Evolutionary conservation across 176 grass and related monocot genomes (phyloP), one percentile per base, ranked within the genome.

Genomic region (Elaeis guineensis): DNA sequence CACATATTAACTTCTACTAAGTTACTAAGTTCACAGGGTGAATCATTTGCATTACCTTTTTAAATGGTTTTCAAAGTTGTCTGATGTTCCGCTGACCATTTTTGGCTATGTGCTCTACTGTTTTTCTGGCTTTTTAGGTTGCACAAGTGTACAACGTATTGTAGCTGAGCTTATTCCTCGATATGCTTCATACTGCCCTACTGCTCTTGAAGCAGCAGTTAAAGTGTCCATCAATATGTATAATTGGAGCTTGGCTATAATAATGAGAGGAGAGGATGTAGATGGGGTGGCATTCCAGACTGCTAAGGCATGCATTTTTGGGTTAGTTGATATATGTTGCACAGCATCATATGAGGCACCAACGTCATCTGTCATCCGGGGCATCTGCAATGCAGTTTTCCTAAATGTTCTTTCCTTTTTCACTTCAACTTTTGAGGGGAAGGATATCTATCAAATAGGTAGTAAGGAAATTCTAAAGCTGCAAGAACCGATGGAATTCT

Each of bases 171-270:
- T 87, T 55, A 85, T 96, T 76, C 91, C 91, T 79, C 86, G 73
- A n/a, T 90, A 90, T 82, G 80, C 77, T 16, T 80, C 78, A 55
- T 82, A 79, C 65, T 96, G 83, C 54, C 91, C 86, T 58, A 96
- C 91, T 54, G 91, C 91, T 71, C 71, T 96, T 9, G 86, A 96
- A 72, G 83, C 86, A 59, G 83, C 91, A 29, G 51, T 80, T 61
- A 96, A 87, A 77, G 86, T 96, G 59, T 77, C 83, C 11, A 90
- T 96, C 64, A 87, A 90, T 62, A 96, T 96, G 77, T 87, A 90
- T 69, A 90, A 82, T 71, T 73, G 72, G 72, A 96, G 74, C 80
- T 63, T 90, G 75, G 69, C 69, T 70, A 79, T 84, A 35, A 66
- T 96, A 78, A 69, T 70, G 55, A 85, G 39, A 78, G 69, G 72